Conservation (phyloP, 2,329 filamentous ascomycete species). For the Hymenoscyphus scutula region DNA sequence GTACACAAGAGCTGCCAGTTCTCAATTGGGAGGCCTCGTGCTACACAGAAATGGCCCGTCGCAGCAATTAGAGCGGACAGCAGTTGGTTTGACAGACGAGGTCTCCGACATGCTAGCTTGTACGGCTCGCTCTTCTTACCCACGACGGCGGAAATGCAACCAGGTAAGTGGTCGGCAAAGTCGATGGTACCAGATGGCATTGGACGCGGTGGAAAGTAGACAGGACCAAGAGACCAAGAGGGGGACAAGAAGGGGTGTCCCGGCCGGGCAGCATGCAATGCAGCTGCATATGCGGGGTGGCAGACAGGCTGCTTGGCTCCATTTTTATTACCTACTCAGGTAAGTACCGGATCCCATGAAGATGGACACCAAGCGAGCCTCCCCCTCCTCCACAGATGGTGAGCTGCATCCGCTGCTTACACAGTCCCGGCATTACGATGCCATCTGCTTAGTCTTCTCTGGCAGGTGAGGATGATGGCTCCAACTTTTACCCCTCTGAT, state of each 20-base stretch:
- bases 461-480: background rate
- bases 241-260: background rate
- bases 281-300: background rate
- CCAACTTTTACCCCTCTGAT: background rate
- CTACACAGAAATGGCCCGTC: background rate
- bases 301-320: too few relatives aligned
- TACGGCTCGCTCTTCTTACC: background rate
- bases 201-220: background rate
- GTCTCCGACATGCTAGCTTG: background rate
- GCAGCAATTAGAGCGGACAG: background rate
- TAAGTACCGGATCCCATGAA: background rate
- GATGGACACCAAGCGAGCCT: background rate
- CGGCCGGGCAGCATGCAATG: background rate
- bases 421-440: background rate
- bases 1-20: background rate
- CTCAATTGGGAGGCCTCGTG: background rate
- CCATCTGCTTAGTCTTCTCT: background rate
- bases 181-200: background rate
- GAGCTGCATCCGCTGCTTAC: background rate
- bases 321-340: background rate
- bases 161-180: background rate
- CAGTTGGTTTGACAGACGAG: conserved; percentile 9
- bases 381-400: background rate
- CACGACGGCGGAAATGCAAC: background rate
- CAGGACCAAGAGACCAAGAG: background rate